Evolutionary conservation across 1,284 basidiomycete genomes (phyloP), one percentile per base, ranked within the genome.

Genomic region (Kwoniella shivajii): DNA sequence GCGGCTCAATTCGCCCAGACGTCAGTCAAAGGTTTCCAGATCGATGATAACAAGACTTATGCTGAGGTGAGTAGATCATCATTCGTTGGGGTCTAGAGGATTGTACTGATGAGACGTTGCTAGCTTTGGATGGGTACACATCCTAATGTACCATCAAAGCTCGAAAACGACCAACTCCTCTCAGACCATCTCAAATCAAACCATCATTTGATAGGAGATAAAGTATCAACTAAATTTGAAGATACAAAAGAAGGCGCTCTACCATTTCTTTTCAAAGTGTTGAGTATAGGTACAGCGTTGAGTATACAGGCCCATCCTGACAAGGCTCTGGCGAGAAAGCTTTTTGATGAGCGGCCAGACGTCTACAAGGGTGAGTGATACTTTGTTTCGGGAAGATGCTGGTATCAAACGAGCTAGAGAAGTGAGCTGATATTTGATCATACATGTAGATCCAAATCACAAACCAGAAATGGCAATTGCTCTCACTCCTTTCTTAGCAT

Each of bases 71-170:
- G 82, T 44, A 9, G 4, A 29, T n/a, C n/a, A n/a, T n/a, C n/a
- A n/a, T n/a, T n/a, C n/a, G n/a, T n/a, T n/a, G n/a, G n/a, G n/a
- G n/a, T n/a, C n/a, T n/a, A n/a, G n/a, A n/a, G n/a, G n/a, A n/a
- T n/a, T n/a, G n/a, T n/a, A n/a, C n/a, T n/a, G n/a, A n/a, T n/a
- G n/a, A 45, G 26, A 18, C 26, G 34, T 41, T 9, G 0, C n/a
- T 41, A 95, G 91, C 80, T 96, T 42, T 99, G 96, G 96, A 99
- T 99, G 95, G 96, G 96, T 16, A 98, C 96, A 0, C 96, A 99
- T 72, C 84, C 90, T 1, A 90, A 84, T 24, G 85, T 92, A 10
- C 45, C 45, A 11, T 47, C 45, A 3, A 47, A 61, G 80, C 11
- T 77, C 78, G 5, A 78, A 38, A 6, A 26, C 80, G 9, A 79